These are phyloP conservation scores for Fomes fomentarius DNA, from an alignment of 1,284 basidiomycete species.

Conservation along the genomic window DNA sequence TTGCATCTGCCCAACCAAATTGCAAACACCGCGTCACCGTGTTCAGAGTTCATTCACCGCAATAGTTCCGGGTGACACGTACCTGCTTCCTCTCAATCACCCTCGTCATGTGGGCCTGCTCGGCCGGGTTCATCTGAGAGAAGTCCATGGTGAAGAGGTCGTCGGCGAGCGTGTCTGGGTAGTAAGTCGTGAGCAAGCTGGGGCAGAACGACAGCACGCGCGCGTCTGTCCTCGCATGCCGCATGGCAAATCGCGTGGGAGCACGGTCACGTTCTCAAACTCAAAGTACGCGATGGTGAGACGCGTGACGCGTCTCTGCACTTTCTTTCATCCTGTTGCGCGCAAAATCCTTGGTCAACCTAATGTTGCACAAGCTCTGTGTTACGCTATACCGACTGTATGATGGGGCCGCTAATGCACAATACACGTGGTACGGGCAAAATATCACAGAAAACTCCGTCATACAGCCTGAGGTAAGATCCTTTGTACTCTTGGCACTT, in stretches of 20 bases:
- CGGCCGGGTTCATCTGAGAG: constrained; percentile 80
- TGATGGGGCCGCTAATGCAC: too few species aligned
- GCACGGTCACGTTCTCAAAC: not conserved
- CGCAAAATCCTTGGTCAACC: too few species aligned
- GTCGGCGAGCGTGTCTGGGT: not conserved
- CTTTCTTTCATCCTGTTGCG: too few species aligned
- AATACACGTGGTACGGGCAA: too few species aligned
- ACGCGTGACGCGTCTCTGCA: not conserved
- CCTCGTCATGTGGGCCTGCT: constrained; percentile 90
- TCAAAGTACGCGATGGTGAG: not conserved
- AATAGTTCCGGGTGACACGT: constrained; percentile 22
- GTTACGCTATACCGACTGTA: too few species aligned
- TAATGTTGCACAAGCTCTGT: too few species aligned
- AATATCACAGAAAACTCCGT: too few species aligned
- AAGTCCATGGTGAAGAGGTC: constrained; percentile 70
- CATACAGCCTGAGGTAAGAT: too few species aligned
- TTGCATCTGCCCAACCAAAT: constrained; percentile 99
- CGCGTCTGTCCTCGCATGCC: not conserved
- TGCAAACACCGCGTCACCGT: too few species aligned
- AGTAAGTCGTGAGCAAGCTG: not conserved
- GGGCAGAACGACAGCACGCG: not conserved
- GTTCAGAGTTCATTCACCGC: too few species aligned
- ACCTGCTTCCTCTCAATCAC: constrained; percentile 96
- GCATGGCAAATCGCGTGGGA: not conserved
- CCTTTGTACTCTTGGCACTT: too few species aligned